These are phyloP conservation scores for Colletotrichum sp. DNA, from an alignment of 2,329 filamentous ascomycete genomes.

Conservation along the genomic window DNA sequence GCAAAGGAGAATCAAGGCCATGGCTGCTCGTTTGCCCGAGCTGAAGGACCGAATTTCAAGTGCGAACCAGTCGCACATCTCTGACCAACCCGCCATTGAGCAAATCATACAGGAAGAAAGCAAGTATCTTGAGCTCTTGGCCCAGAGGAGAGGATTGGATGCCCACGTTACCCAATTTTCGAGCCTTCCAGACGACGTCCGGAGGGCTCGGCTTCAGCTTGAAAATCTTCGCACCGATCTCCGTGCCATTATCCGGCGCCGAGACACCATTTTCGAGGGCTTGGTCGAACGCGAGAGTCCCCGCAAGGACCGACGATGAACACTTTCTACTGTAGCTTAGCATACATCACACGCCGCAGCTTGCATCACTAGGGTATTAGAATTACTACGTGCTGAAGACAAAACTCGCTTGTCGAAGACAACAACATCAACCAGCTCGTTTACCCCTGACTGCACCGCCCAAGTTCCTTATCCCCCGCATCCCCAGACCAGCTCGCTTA, in stretches of 20 bases:
- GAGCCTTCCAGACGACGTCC: constrained; percentile 73
- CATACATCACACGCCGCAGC: not conserved
- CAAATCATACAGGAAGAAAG: constrained; percentile 64
- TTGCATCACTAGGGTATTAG: constrained; percentile 1
- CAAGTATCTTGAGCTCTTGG: constrained; percentile 61
- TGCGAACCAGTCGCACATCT: constrained; percentile 36
- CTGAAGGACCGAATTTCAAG: constrained; percentile 60
- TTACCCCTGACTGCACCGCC: constrained; percentile 73
- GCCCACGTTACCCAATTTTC: constrained; percentile 69
- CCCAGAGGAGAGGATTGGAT: constrained; percentile 65
- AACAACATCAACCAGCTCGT: constrained; percentile 38
- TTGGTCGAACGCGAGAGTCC: constrained; percentile 69
- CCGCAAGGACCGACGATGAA: constrained; percentile 41
- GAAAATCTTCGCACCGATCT: constrained; percentile 71
- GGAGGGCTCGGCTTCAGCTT: constrained; percentile 73
- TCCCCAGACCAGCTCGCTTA: constrained; percentile 68
- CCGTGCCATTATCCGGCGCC: constrained; percentile 60
- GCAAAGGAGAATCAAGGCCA: constrained; percentile 72
- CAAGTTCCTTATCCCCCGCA: constrained; percentile 70
- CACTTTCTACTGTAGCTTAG: not conserved
- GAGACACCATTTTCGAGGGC: constrained; percentile 78
- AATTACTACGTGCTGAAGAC: not conserved
- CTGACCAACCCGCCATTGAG: constrained; percentile 56
- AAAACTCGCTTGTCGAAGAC: constrained; percentile 29
- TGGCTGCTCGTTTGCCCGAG: constrained; percentile 71